Percentiles rank a stretch among this genome's conserved stretches.
Evolutionary conservation across 495 filamentous ascomycete genomes (phyloP).

Genomic region (Talaromyces liani): DNA sequence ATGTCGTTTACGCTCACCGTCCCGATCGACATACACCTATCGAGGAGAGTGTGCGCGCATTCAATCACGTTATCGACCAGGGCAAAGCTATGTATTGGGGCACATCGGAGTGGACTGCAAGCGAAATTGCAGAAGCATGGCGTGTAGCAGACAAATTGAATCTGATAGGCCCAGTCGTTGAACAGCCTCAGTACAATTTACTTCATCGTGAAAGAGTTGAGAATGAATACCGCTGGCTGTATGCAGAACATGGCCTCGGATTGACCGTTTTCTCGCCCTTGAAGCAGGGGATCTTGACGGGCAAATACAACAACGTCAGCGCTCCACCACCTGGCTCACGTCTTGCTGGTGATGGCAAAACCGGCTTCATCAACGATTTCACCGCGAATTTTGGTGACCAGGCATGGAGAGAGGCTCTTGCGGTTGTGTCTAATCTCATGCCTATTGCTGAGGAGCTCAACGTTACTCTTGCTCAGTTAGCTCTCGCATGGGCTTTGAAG

Average conservation of each 20-base stretch:
- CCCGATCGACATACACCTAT: constrained; percentile 78
- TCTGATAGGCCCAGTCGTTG: constrained; percentile 71
- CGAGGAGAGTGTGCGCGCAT: constrained; percentile 77
- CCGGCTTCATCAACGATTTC: constrained; percentile 8
- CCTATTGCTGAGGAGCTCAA: constrained; percentile 62
- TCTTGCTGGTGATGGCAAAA: constrained; percentile 6
- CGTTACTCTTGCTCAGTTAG: constrained; percentile 56
- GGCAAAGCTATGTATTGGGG: constrained; percentile 89
- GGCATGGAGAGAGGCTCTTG: constrained; percentile 12
- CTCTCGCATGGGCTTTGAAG: constrained; percentile 72
- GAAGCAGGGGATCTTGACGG: constrained; percentile 55
- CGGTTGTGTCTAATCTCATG: constrained; percentile 34
- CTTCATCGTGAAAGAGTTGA: constrained; percentile 59
- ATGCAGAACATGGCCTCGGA: constrained; percentile 48
- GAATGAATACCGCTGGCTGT: constrained; percentile 52
- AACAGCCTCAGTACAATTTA: constrained; percentile 84
- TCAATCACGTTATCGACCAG: constrained; percentile 71
- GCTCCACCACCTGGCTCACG: constrained; percentile 6
- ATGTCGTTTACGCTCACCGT: constrained; percentile 78
- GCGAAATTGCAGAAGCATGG: constrained; percentile 73
- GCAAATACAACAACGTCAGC: constrained; percentile 58
- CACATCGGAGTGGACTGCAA: constrained; percentile 78
- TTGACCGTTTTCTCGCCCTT: constrained; percentile 60
- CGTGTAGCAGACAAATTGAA: constrained; percentile 63
- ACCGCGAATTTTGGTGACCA: constrained; percentile 11